Evolutionary conservation across 176 grass and related monocot genomes (phyloP).

Genomic region (Hsuehochloa calcarea): DNA sequence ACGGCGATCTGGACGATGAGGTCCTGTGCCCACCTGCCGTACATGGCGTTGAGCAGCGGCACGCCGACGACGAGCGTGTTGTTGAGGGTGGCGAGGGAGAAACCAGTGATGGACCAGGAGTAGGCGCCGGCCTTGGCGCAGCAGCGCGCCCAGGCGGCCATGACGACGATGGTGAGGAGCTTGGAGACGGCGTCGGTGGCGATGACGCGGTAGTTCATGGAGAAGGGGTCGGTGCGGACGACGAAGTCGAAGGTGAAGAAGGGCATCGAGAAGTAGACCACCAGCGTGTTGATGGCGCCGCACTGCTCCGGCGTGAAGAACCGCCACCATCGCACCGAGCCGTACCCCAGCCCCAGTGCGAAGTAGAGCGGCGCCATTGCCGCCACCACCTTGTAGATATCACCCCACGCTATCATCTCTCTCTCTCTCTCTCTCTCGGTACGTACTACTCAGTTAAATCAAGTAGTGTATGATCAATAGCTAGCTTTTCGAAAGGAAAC

Average conservation of each 20-base stretch:
- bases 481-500: not conserved
- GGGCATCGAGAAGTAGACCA: conserved; percentile 57
- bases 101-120: conserved; percentile 62
- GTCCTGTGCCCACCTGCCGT: conserved; percentile 61
- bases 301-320: conserved; percentile 65
- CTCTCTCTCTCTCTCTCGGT: not conserved
- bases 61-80: conserved; percentile 76
- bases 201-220: conserved; percentile 55
- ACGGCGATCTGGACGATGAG: conserved; percentile 83
- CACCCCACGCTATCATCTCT: conserved; percentile 48
- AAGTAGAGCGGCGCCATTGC: conserved; percentile 75
- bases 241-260: conserved; percentile 75
- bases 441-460: not conserved
- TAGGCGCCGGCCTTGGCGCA: not conserved
- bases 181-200: conserved; percentile 60
- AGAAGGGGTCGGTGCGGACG: conserved; percentile 47
- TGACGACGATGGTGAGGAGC: conserved; percentile 4
- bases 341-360: conserved; percentile 50
- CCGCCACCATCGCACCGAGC: conserved; percentile 56
- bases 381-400: conserved; percentile 52
- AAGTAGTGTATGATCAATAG: not conserved
- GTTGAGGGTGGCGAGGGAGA: conserved; percentile 63
- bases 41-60: conserved; percentile 51
- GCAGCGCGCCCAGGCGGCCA: conserved; percentile 25
- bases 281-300: conserved; percentile 52